These are phyloP conservation scores for Vaccinium vitisidaea DNA, from an alignment of 148 eudicot species.

Conservation along the genomic window DNA sequence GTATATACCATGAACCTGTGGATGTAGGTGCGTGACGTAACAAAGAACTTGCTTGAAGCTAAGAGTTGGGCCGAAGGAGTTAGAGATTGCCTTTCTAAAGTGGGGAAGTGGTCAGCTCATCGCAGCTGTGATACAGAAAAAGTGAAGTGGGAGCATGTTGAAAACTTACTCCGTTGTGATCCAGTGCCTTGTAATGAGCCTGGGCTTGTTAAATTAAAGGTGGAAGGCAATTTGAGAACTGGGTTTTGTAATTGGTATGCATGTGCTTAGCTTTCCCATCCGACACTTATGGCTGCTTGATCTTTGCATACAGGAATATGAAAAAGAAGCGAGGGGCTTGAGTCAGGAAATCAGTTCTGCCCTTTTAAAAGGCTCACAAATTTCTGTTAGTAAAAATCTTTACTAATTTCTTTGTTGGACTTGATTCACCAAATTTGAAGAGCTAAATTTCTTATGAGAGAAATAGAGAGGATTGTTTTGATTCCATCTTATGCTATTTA, in stretches of 20 bases:
- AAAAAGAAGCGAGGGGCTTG: conserved; percentile 53
- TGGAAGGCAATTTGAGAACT: conserved; percentile 22
- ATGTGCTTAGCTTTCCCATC: conserved; percentile 10
- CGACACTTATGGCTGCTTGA: conserved; percentile 1
- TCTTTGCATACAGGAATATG: conserved; percentile 47
- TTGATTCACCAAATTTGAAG: background rate
- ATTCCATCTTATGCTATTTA: background rate
- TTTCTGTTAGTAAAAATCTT: conserved; percentile 44
- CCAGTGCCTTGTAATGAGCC: conserved; percentile 77
- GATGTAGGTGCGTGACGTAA: conserved; percentile 74
- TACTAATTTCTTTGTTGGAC: background rate
- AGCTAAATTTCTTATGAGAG: background rate
- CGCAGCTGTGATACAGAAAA: conserved; percentile 35
- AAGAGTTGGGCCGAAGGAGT: conserved; percentile 82
- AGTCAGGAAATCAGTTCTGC: conserved; percentile 54
- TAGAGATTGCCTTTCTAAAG: conserved; percentile 44
- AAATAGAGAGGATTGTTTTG: background rate
- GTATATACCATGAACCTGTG: conserved; percentile 12
- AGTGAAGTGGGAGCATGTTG: conserved; percentile 58
- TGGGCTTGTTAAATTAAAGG: conserved; percentile 59
- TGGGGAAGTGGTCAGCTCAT: conserved; percentile 47
- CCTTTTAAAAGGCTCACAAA: conserved; percentile 41
- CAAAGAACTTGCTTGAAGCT: conserved; percentile 64
- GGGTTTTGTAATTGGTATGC: conserved; percentile 5
- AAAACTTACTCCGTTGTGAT: conserved; percentile 40